These are phyloP conservation scores for Crithidia bombi DNA, from an alignment of 208 protist species.

Conservation along the genomic window DNA sequence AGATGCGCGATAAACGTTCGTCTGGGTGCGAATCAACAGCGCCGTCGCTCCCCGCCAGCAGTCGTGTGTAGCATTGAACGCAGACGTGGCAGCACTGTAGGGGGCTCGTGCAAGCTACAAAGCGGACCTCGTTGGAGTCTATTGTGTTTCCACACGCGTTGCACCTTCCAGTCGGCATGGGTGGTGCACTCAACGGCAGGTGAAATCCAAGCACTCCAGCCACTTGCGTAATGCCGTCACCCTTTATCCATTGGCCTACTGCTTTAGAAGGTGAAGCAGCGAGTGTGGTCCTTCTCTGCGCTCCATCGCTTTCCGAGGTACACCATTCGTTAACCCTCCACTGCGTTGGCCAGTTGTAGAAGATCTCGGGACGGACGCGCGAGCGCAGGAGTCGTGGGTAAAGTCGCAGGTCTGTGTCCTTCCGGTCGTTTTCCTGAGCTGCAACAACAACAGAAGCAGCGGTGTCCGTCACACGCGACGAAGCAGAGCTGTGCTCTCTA, in stretches of 20 bases:
- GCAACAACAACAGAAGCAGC: neutral
- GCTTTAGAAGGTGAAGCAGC: neutral
- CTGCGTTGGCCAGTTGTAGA: constrained; percentile 16
- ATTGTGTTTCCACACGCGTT: constrained; percentile 53
- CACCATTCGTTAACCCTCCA: constrained; percentile 13
- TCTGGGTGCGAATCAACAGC: neutral
- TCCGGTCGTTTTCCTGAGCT: neutral
- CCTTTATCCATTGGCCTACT: constrained; percentile 45
- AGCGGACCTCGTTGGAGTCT: constrained; percentile 73
- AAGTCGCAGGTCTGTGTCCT: neutral
- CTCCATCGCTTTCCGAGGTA: neutral
- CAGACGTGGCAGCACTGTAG: constrained; percentile 76
- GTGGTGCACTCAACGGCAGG: constrained; percentile 31
- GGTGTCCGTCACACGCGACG: too few species aligned
- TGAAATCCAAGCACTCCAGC: constrained; percentile 71
- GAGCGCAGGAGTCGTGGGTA: constrained; percentile 4
- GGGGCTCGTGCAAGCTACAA: constrained; percentile 65
- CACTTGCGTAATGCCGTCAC: constrained; percentile 55
- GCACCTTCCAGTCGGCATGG: constrained; percentile 47
- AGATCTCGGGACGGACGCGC: constrained; percentile 22
- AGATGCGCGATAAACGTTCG: constrained; percentile 24
- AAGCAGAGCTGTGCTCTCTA: neutral
- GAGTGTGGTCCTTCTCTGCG: neutral
- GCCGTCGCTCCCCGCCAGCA: constrained; percentile 23
- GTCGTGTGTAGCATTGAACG: constrained; percentile 69